phyloP scores from a whole-genome alignment of 768 basidiomycete species.

The Rhizopogon vesiculosus region DNA sequence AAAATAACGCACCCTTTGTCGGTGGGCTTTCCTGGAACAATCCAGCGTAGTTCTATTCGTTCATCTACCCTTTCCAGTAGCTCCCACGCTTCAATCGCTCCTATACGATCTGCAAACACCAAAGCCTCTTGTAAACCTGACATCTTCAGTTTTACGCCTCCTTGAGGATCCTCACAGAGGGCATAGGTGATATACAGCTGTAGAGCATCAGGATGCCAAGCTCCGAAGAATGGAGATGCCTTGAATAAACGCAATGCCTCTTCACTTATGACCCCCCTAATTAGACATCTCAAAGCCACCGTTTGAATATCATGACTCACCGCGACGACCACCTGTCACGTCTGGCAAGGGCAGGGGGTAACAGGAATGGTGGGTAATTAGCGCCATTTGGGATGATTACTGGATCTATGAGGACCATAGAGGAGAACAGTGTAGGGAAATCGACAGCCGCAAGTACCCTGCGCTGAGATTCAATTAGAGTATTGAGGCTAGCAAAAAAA shows the following conservation, averaged over 20 bases:
- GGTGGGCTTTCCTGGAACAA: slow-evolving; percentile 15
- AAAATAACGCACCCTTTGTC: slow-evolving; percentile 9
- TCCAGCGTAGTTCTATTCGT: slow-evolving; percentile 21
- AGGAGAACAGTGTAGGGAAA: slow-evolving; percentile 62
- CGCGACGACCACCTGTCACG: slow-evolving; percentile 60
- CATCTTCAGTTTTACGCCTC: slow-evolving; percentile 58
- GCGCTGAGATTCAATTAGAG: slow-evolving; percentile 1
- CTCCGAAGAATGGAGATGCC: slow-evolving; percentile 59
- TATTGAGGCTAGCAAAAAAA: not conserved
- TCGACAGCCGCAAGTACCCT: slow-evolving; percentile 65
- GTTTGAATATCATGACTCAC: slow-evolving; percentile 27
- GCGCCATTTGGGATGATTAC: slow-evolving; percentile 41
- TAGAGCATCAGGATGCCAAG: slow-evolving; percentile 66
- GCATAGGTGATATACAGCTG: slow-evolving; percentile 59
- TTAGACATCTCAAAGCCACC: not conserved
- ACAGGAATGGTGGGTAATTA: slow-evolving; percentile 1
- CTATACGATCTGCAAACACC: slow-evolving; percentile 45
- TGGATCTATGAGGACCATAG: slow-evolving; percentile 74
- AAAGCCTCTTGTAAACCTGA: slow-evolving; percentile 59
- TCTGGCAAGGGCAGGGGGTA: slow-evolving; percentile 49
- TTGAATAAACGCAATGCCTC: slow-evolving; percentile 50
- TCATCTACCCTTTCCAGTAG: slow-evolving; percentile 20
- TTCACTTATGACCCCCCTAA: slow-evolving; percentile 36
- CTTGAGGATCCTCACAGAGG: slow-evolving; percentile 29
- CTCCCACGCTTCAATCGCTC: slow-evolving; percentile 21